Evolutionary conservation across 306 rosid genomes (phyloP).

Genomic region (Mimosa bimucronata): DNA sequence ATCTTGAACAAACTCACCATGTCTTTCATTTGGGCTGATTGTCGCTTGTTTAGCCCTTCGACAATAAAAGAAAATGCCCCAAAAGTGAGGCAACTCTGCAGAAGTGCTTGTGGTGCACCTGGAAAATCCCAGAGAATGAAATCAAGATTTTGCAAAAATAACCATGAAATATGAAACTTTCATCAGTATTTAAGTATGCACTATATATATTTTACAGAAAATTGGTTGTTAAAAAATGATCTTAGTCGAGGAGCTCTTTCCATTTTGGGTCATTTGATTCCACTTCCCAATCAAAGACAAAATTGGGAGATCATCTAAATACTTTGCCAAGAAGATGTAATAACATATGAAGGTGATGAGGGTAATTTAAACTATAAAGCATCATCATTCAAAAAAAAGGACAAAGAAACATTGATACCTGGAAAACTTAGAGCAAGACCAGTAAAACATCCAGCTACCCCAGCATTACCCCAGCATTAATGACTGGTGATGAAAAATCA

Average conservation of each 20-base stretch:
- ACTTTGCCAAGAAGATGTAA: background rate
- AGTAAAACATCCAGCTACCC: conserved; percentile 91
- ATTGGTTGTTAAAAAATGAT: conserved; percentile 4
- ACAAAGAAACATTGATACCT: conserved; percentile 43
- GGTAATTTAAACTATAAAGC: no score
- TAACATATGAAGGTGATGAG: background rate
- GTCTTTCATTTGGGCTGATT: no score
- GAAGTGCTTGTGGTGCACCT: conserved; percentile 96
- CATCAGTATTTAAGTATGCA: conserved; percentile 9
- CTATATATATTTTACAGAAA: conserved; percentile 3
- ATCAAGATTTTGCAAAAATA: conserved; percentile 19
- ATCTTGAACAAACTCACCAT: no score
- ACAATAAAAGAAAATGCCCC: conserved; percentile 90
- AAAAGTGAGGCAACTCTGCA: conserved; percentile 91
- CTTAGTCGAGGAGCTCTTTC: background rate
- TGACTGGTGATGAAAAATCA: conserved; percentile 49
- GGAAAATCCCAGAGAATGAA: conserved; percentile 27
- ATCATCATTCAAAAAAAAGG: background rate
- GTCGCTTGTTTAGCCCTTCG: conserved; percentile 91
- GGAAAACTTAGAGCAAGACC: conserved; percentile 86
- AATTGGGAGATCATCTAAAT: background rate
- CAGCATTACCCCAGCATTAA: no score
- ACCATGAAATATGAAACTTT: conserved; percentile 26
- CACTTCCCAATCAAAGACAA: background rate
- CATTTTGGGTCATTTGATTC: background rate